Evolutionary conservation across 345 rosid species (phyloP).

Genomic region (Clausena lansium): DNA sequence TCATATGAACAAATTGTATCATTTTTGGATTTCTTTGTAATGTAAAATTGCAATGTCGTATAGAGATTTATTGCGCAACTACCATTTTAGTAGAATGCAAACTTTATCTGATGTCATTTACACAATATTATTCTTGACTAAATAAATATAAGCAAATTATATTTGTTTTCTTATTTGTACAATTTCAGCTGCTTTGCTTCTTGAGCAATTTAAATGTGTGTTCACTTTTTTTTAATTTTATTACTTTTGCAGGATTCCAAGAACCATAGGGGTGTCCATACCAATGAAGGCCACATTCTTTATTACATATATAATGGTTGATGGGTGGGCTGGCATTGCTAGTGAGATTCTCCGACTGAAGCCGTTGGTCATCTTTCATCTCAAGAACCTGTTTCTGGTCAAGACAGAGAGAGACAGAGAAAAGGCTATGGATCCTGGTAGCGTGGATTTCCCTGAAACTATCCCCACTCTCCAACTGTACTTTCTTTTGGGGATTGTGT

Average conservation of each 20-base stretch:
- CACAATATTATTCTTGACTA: not conserved
- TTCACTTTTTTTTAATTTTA: not conserved
- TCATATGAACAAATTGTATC: not conserved
- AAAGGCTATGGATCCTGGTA: constrained; percentile 82
- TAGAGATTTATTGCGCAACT: not conserved
- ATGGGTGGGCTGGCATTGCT: constrained; percentile 99
- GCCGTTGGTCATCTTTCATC: constrained; percentile 82
- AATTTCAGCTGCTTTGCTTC: not conserved
- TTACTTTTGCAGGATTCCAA: constrained; percentile 71
- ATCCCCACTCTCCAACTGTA: constrained; percentile 87
- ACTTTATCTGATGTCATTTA: not conserved
- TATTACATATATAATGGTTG: constrained; percentile 91
- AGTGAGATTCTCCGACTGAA: constrained; percentile 87
- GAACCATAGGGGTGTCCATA: constrained; percentile 94
- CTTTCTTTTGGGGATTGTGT: constrained; percentile 93
- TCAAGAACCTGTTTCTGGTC: constrained; percentile 87
- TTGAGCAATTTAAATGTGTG: not conserved
- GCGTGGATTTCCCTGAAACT: constrained; percentile 83
- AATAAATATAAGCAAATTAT: not conserved
- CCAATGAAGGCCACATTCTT: constrained; percentile 99
- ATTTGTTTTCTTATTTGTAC: not conserved
- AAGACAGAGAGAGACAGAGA: constrained; percentile 85
- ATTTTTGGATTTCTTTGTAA: not conserved
- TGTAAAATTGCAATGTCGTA: not conserved
- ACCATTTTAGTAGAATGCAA: not conserved